phyloP scores from a whole-genome alignment of 441 rosid species.

The Syzygium malaccense region DNA sequence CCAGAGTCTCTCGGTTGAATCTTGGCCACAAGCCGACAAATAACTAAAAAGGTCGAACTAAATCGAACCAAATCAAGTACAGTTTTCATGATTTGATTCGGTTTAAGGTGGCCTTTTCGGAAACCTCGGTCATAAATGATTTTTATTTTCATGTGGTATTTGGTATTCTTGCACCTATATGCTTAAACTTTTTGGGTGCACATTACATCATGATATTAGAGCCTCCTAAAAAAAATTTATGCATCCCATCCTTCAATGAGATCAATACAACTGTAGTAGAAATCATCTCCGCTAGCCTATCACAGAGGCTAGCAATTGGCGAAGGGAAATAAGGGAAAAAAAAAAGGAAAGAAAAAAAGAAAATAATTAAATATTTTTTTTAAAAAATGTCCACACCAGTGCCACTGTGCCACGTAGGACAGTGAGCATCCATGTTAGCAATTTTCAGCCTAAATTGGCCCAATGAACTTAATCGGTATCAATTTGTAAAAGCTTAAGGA shows the following conservation, averaged over 20 bases:
- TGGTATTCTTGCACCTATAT: no score
- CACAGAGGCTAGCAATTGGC: background rate
- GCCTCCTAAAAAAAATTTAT: background rate
- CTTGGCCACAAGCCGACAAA: background rate
- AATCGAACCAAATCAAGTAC: background rate
- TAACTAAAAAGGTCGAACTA: background rate
- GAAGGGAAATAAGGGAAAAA: no score
- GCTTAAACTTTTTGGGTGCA: no score
- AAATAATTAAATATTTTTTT: background rate
- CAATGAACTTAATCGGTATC: no score
- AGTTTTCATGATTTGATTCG: background rate
- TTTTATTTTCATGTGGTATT: no score
- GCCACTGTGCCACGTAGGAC: no score
- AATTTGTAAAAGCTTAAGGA: no score
- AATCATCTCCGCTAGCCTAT: background rate
- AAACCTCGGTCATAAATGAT: background rate
- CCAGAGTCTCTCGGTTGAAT: background rate
- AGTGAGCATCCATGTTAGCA: no score
- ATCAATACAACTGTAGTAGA: constrained; percentile 12
- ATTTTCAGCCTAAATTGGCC: no score
- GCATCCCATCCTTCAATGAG: constrained; percentile 34
- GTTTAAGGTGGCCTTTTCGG: background rate
- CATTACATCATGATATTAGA: no score
- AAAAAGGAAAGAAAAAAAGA: no score
- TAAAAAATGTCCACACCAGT: no score